A percentile compares a stretch with the other conserved stretches of the same genome.
These are phyloP conservation scores for Kwoniella heveanensis DNA, from an alignment of 768 basidiomycete genomes.

Conservation along the genomic window DNA sequence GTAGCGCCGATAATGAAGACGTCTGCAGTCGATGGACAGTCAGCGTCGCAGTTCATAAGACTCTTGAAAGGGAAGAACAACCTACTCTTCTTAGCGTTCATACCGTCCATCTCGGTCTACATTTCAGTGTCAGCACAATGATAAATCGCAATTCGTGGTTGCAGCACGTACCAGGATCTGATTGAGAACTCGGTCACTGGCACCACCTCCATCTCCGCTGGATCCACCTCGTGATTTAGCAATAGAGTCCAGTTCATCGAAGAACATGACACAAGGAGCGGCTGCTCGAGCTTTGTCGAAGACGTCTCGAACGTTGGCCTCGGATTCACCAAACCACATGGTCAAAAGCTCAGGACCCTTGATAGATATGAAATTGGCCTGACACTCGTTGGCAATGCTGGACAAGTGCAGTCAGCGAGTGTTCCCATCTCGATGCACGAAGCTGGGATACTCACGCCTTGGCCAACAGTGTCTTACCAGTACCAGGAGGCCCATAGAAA, in stretches of 20 bases:
- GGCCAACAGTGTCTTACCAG: constrained; percentile 97
- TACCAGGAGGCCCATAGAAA: constrained; percentile 99
- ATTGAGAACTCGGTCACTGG: constrained; percentile 96
- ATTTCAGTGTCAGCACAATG: constrained; percentile 5
- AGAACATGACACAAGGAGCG: constrained; percentile 99
- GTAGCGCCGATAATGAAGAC: constrained; percentile 96
- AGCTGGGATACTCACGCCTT: constrained; percentile 65
- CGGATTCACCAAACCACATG: constrained; percentile 99
- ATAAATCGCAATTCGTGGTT: not conserved
- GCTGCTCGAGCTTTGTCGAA: constrained; percentile 99
- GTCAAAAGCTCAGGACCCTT: constrained; percentile 98
- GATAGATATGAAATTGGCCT: constrained; percentile 99
- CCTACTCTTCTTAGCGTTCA: constrained; percentile 72
- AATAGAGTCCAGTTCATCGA: constrained; percentile 98
- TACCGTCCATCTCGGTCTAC: constrained; percentile 87
- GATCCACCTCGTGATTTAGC: constrained; percentile 89
- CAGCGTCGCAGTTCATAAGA: not conserved
- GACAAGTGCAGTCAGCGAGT: not conserved
- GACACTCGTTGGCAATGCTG: constrained; percentile 93
- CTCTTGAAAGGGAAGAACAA: not conserved
- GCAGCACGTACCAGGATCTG: constrained; percentile 51
- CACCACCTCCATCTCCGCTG: constrained; percentile 84
- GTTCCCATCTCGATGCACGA: not conserved
- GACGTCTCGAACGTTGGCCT: constrained; percentile 98
- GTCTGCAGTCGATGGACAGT: constrained; percentile 59